Conservation (phyloP, 2,329 filamentous ascomycete genomes). For the Aspergillus fructus region DNA sequence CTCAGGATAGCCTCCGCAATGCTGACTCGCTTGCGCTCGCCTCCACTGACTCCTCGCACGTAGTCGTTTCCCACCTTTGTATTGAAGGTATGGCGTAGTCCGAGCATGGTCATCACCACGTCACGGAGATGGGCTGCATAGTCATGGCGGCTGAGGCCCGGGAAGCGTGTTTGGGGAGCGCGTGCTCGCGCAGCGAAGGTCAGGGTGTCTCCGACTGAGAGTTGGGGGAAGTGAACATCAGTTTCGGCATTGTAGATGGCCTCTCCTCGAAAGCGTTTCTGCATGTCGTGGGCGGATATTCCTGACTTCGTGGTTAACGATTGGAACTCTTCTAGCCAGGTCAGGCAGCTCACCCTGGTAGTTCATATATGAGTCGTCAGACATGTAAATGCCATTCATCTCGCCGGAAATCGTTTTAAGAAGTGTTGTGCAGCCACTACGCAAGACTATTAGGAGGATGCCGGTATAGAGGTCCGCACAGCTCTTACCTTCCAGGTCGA, state of each 20-base stretch:
- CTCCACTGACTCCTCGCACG: slow-evolving; percentile 61
- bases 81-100: slow-evolving; percentile 51
- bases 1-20: slow-evolving; percentile 56
- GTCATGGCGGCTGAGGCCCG: slow-evolving; percentile 43
- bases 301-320: slow-evolving; percentile 17
- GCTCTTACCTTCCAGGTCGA: slow-evolving; percentile 39
- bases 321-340: not conserved
- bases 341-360: slow-evolving; percentile 58
- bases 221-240: slow-evolving; percentile 76
- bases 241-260: slow-evolving; percentile 84
- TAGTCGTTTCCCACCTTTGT: slow-evolving; percentile 55
- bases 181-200: slow-evolving; percentile 74
- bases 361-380: slow-evolving; percentile 71
- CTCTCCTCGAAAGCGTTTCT: slow-evolving; percentile 75
- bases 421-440: slow-evolving; percentile 72
- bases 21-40: slow-evolving; percentile 60
- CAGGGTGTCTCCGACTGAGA: slow-evolving; percentile 76
- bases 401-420: slow-evolving; percentile 83
- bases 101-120: slow-evolving; percentile 46
- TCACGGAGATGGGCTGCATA: slow-evolving; percentile 45
- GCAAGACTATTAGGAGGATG: too few relatives aligned
- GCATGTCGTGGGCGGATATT: slow-evolving; percentile 42
- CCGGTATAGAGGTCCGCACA: slow-evolving; percentile 5
- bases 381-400: slow-evolving; percentile 74
- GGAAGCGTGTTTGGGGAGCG: slow-evolving; percentile 44